A percentile compares a stretch with the other conserved stretches of the same genome.
Conservation (phyloP, 768 basidiomycete genomes). For the Daedaleopsis nitida region DNA sequence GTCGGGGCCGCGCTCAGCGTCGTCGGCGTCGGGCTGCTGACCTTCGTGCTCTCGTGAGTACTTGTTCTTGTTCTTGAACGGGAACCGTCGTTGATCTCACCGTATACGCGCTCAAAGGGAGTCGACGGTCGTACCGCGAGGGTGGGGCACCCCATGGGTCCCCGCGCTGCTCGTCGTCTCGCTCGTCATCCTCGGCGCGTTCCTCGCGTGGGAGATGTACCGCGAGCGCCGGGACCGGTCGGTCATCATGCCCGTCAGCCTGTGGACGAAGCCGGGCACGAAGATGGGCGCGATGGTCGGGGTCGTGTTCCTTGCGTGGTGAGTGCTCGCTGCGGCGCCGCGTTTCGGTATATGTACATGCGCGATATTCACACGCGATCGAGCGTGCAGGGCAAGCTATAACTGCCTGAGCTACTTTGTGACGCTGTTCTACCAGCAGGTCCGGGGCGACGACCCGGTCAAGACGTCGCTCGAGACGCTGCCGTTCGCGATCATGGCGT, state of each 20-base stretch:
- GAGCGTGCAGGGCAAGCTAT: constrained; percentile 24
- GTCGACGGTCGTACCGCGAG: constrained; percentile 33
- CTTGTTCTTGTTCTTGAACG: neutral
- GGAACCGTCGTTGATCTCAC: neutral
- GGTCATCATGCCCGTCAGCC: constrained; percentile 35
- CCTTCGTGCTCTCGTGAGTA: constrained; percentile 37
- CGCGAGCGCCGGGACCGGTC: constrained; percentile 30
- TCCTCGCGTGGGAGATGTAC: constrained; percentile 34
- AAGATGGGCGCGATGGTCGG: constrained; percentile 33
- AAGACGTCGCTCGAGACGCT: constrained; percentile 36
- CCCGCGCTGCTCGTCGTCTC: constrained; percentile 32
- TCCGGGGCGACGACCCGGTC: constrained; percentile 32
- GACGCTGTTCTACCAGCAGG: constrained; percentile 38
- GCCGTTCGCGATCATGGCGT: constrained; percentile 37
- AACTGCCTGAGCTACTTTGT: constrained; percentile 36
- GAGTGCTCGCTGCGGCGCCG: too few relatives aligned
- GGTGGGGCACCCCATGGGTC: constrained; percentile 37
- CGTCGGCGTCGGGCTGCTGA: constrained; percentile 35
- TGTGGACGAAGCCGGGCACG: constrained; percentile 34
- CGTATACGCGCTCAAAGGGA: constrained; percentile 22
- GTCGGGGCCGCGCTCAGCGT: constrained; percentile 38
- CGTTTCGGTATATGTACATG: too few relatives aligned
- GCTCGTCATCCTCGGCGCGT: constrained; percentile 28
- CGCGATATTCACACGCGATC: too few relatives aligned
- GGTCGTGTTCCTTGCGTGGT: constrained; percentile 38